Evolutionary conservation across 768 basidiomycete genomes (phyloP), one percentile per base, ranked within the genome.

Genomic region (Lactifluus piperatus): DNA sequence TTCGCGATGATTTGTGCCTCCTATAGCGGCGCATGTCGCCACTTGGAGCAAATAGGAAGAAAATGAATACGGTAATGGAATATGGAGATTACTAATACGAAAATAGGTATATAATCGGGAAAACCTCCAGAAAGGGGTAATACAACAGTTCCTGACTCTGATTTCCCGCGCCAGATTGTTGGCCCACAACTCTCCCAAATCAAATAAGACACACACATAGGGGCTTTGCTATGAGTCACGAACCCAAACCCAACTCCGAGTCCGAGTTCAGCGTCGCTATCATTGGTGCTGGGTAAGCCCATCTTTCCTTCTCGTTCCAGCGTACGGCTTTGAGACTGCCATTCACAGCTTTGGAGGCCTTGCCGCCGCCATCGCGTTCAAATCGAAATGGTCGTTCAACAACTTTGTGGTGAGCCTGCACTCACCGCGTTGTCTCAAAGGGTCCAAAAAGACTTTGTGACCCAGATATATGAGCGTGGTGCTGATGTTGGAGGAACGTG

Each of bases 381-480:
- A 70, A 61, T 58, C 56, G n/a, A 62, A 73, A 57, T 65, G 70
- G 20, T 65, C 66, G 4, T 69, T 67, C 43, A 34, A 60, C 4
- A 63, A 71, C 51, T 71, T 72, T 51, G 66, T 65, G 22, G 72
- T 72, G 47, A 32, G 71, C 62, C 22, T 36, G 46, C 4, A 9
- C 32, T 8, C 29, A 14, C 24, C 11, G 6, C 4, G 5, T 1
- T 11, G 14, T 10, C 1, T 1, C 26, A 8, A 9, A 32, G 7
- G 34, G 3, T 30, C 10, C 0, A 54, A 54, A 32, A 1, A 2
- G 37, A 53, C 34, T 0, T 10, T 26, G 14, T 34, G n/a, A 14
- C 44, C 2, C 41, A 74, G 73, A 70, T 73, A 14, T 70, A 70
- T 48, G 72, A 73, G 54, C 64, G 67, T 49, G 63, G 63, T 1